Base-by-base conservation (phyloP, 192 early-diverging fungal genomes). In the Pilaira anomala region DNA sequence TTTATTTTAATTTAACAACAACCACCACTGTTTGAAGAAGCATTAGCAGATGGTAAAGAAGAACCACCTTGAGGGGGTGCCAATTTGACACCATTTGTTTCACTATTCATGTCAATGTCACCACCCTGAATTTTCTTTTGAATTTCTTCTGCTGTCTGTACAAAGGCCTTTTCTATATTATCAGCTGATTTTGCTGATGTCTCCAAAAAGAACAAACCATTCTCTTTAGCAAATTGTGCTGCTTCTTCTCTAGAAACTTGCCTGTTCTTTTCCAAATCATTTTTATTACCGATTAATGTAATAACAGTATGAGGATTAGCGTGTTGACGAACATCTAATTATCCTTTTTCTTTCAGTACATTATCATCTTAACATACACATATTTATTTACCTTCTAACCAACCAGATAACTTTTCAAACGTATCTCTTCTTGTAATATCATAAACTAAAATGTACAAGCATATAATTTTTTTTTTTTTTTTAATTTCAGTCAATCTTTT, bases 261-360 rank as follows among this genome's bases (percentile, higher is more conserved):
- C 42, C 93, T 86, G 14, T 67, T 70, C 24, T 78, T 78, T 19
- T 88, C 90, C 33, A 95, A 74, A 74, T 96, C 93, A 56, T 86
- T 87, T 71, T 97, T 97, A 83, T 96, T 96, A 28, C 93, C 95
- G 63, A 97, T 91, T 12, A 97, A 75, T 73, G 92, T 91, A 57
- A 91, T 94, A 0, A 88, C 91, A n/a, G 93, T 95, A 50, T 95
- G 88, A 33, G 91, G 86, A 68, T 93, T 94, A 29, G 92, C 91
- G 65, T 95, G 91, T 65, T 90, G 84, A 73, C 88, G 86, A 8
- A 90, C 93, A 71, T 97, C 91, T 73, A 51, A 3, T 33, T 8
- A 52, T 45, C 25, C 12, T 28, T 1, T 30, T 16, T 18, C 24
- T 12, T 14, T 24, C 25, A 29, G 3, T 16, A 41, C 22, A 13